These are phyloP conservation scores for Coemansia sp. DNA, from an alignment of 192 early-diverging fungal genomes.

Conservation along the genomic window DNA sequence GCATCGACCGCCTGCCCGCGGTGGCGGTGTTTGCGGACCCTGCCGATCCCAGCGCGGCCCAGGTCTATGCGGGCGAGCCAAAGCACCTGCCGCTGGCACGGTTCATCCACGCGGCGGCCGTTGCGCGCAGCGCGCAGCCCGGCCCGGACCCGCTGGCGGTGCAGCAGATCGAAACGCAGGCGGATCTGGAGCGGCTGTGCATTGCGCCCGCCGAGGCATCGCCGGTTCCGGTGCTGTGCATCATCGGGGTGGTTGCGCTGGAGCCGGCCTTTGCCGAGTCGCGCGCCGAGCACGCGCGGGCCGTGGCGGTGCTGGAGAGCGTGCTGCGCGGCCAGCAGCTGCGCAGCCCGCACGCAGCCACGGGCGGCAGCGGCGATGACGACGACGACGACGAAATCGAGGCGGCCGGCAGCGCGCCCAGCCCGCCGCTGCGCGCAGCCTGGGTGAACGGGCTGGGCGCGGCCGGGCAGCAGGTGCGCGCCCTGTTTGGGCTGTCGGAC, in stretches of 20 bases:
- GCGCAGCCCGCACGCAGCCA: constrained; percentile 24
- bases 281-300: constrained; percentile 26
- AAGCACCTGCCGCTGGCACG: constrained; percentile 56
- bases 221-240: constrained; percentile 51
- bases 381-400: constrained; percentile 34
- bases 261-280: constrained; percentile 39
- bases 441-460: constrained; percentile 60
- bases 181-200: constrained; percentile 52
- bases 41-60: constrained; percentile 24
- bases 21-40: constrained; percentile 61
- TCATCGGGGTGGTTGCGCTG: constrained; percentile 24
- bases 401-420: constrained; percentile 38
- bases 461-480: constrained; percentile 41
- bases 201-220: constrained; percentile 39
- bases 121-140: constrained; percentile 6
- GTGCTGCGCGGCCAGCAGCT: constrained; percentile 14
- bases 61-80: constrained; percentile 61
- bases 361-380: constrained; percentile 9
- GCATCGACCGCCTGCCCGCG: constrained; percentile 62
- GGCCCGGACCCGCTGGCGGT: constrained; percentile 24
- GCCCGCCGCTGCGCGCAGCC: constrained; percentile 47
- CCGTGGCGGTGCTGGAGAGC: constrained; percentile 11
- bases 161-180: constrained; percentile 50
- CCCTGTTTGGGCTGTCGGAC: constrained; percentile 56
- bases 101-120: constrained; percentile 34